Evolutionary conservation across 306 rosid species (phyloP), one percentile per base, ranked within the genome.

Genomic region (Erythrophleum fordii): DNA sequence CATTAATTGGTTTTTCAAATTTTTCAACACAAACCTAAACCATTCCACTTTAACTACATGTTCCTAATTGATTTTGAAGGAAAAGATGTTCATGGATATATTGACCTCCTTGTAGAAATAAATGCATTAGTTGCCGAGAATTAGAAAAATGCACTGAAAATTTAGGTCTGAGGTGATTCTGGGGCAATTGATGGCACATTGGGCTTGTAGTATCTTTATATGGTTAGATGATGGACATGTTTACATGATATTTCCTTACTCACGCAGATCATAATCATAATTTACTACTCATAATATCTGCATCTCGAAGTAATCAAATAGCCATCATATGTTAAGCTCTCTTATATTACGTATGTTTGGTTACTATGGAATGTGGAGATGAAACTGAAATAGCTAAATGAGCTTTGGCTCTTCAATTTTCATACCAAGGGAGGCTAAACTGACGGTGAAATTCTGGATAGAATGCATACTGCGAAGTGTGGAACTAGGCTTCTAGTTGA

Each of bases 361-460:
- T n/a, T 78, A 51, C 82, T 66, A 14, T 53, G 25, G 41, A 34
- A 62, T 64, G 79, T 76, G 26, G 72, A 80, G 77, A 56, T 77
- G 79, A 75, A 34, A 61, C 34, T 51, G 14, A 45, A 70, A 76
- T 80, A 39, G 46, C 48, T 52, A 23, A n/a, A 51, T 80, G 68
- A 80, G 28, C 72, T 80, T 62, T 74, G 69, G 41, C 22, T 68
- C 53, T 56, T 82, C n/a, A 22, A 41, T 22, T 53, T 53, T 20
- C 25, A 18, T 76, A 2, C 45, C 52, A 62, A 49, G 58, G 46
- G 39, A 60, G 75, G 28, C 52, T 60, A 29, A 75, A 20, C 45
- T 56, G 48, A 35, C 3, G 18, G 64, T 68, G 68, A 22, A 78
- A 66, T 67, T 77, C 55, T 83, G 72, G 26, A 55, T 41, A 52